Evolutionary conservation across 225 moss, liverwort and hornwort genomes (phyloP).

Genomic region (Bryum argenteum): DNA sequence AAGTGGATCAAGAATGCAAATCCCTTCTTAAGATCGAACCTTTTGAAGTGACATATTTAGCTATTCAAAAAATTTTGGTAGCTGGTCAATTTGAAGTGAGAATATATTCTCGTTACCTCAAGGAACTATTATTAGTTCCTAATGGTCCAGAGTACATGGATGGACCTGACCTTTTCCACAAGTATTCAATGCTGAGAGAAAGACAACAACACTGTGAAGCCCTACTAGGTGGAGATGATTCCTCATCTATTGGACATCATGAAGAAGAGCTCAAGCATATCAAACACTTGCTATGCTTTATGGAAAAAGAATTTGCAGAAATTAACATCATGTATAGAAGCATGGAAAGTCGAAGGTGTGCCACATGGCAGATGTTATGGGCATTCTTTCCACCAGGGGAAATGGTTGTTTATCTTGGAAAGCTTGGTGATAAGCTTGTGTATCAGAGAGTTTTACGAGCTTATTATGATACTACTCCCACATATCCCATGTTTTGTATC

Average conservation of each 20-base stretch:
- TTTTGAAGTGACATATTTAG: background rate
- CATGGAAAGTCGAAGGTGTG: background rate
- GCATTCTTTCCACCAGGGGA: conserved; percentile 12
- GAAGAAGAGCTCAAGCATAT: background rate
- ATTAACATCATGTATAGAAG: background rate
- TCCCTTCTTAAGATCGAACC: background rate
- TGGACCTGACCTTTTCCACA: conserved; percentile 8
- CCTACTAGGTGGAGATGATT: background rate
- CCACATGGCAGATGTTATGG: conserved; percentile 12
- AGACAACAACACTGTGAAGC: background rate
- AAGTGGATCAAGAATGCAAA: too few species aligned
- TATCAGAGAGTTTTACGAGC: too few species aligned
- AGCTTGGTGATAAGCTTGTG: too few species aligned
- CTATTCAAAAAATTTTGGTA: background rate
- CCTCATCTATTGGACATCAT: background rate
- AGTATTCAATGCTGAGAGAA: background rate
- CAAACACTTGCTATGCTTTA: conserved; percentile 4
- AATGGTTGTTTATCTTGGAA: background rate
- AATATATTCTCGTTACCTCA: conserved; percentile 14
- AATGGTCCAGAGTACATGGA: background rate
- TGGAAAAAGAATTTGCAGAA: conserved; percentile 9
- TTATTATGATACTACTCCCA: too few species aligned
- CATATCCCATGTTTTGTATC: too few species aligned
- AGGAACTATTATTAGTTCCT: background rate
- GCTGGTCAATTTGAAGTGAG: background rate